Base-by-base conservation (phyloP, 139 green algal species). In the Zygnema cylindricum region DNA sequence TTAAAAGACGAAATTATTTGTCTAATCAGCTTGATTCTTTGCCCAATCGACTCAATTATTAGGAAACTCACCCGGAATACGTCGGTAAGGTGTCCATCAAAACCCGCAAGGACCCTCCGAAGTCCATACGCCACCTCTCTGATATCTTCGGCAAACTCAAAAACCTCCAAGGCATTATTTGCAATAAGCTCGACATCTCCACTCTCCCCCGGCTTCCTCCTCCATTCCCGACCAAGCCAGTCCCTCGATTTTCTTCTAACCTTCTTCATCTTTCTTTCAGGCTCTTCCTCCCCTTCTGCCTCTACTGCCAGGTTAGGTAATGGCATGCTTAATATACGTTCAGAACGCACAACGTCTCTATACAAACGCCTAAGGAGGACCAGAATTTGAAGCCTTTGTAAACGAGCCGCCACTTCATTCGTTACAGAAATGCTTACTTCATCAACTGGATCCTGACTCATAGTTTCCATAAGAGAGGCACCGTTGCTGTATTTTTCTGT, bases 361-460 rank as follows among this genome's bases (percentile, higher is more conserved):
- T 89, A 89, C 16, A 89, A 77, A 41, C 85, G 71, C 40, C 85
- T 55, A 21, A 89, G 21, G 1, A 89, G 75, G 38, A 89, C 76
- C 11, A 89, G 63, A 21, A 86, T 54, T 77, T 89, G 75, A 33
- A 89, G 75, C 85, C 85, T 77, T 39, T 43, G 35, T 39, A 89
- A 32, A 23, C 69, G 35, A 35, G 32, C 83, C 30, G 76, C 35
- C 0, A 88, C 83, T 69, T 87, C 81, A 0, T 43, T 54, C 55
- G 30, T 41, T 23, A 87, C 81, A 38, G 75, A 43, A 33, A 69
- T n/a, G 81, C 81, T 87, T 30, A 63, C 16, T 63, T 63, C 49
- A 63, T 63, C 49, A 63, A 25, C 49, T 63, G 49, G 16, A 63
- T 63, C 49, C 16, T 63, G 49, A 7, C 7, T 7, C 49, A 63